phyloP scores from a whole-genome alignment of 108 stramenopile genomes.

The Nannochloropsis gaditana region DNA sequence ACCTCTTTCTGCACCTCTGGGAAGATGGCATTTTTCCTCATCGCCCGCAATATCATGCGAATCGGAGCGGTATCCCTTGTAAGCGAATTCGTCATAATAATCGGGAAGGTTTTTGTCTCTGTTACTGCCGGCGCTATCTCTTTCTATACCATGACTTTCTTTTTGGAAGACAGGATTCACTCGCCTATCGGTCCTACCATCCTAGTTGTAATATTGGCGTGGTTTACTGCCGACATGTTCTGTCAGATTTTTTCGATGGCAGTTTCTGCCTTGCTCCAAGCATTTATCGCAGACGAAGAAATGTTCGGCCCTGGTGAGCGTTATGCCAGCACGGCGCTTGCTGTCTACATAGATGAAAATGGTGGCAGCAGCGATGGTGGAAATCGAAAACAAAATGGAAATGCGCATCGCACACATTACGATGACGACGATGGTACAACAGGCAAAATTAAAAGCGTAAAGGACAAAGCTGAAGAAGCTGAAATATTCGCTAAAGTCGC shows the following conservation, averaged over 20 bases:
- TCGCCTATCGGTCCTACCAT: constrained; percentile 29
- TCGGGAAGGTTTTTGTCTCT: constrained; percentile 40
- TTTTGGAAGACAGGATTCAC: constrained; percentile 29
- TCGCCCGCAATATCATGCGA: constrained; percentile 54
- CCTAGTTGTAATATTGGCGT: constrained; percentile 31
- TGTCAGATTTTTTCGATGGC: constrained; percentile 55
- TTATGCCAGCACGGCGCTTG: background rate
- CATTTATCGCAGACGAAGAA: constrained; percentile 59
- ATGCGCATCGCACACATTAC: too few relatives aligned
- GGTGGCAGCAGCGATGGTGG: background rate
- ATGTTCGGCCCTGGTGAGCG: constrained; percentile 48
- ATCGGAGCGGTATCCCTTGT: constrained; percentile 51
- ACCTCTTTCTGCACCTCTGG: constrained; percentile 54
- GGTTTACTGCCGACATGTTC: constrained; percentile 45
- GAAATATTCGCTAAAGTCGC: background rate
- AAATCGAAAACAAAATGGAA: background rate
- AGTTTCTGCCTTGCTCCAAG: constrained; percentile 54
- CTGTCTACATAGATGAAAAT: constrained; percentile 11
- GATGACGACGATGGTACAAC: background rate
- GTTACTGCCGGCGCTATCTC: background rate
- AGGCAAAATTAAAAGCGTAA: background rate
- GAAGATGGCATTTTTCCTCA: constrained; percentile 54
- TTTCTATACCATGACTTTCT: background rate
- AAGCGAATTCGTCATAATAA: constrained; percentile 43
- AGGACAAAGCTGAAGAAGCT: background rate